A percentile compares a stretch with the other conserved stretches of the same genome.
Conservation (phyloP, 352 stramenopile species). For the Achlya hypogyna region DNA sequence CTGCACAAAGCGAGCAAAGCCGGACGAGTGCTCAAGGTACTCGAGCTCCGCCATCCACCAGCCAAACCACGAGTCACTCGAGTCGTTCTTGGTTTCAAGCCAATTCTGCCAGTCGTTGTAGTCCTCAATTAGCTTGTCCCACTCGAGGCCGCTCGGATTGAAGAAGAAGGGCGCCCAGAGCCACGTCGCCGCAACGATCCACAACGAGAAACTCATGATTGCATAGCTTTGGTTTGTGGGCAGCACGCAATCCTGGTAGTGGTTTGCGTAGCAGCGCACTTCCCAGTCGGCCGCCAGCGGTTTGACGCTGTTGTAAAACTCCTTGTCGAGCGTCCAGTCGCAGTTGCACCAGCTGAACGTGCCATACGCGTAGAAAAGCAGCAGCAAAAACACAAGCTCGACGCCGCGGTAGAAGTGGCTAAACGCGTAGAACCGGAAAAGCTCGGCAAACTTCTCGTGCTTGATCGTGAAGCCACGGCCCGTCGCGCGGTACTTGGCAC, state of each 20-base stretch:
- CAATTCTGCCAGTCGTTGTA: slow-evolving; percentile 92
- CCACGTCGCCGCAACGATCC: slow-evolving; percentile 78
- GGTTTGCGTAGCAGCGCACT: slow-evolving; percentile 59
- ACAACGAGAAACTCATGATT: slow-evolving; percentile 95
- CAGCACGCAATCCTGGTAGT: slow-evolving; percentile 86
- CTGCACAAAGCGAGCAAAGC: slow-evolving; percentile 45
- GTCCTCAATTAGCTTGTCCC: slow-evolving; percentile 93
- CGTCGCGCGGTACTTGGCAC: slow-evolving; percentile 78
- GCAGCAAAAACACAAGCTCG: slow-evolving; percentile 70
- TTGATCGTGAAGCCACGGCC: slow-evolving; percentile 79
- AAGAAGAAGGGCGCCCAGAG: slow-evolving; percentile 87
- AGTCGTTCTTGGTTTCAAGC: slow-evolving; percentile 84
- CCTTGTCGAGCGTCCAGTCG: slow-evolving; percentile 55
- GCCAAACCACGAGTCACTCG: slow-evolving; percentile 73
- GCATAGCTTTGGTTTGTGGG: slow-evolving; percentile 95
- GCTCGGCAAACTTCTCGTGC: slow-evolving; percentile 74
- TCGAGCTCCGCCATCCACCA: slow-evolving; percentile 78
- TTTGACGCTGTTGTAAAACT: slow-evolving; percentile 64
- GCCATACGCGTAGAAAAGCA: slow-evolving; percentile 69
- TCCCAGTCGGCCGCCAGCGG: slow-evolving; percentile 64
- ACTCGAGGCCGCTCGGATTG: slow-evolving; percentile 96
- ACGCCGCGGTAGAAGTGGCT: slow-evolving; percentile 77
- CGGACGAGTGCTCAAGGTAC: slow-evolving; percentile 76
- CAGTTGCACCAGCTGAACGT: slow-evolving; percentile 87
- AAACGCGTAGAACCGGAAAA: slow-evolving; percentile 79